phyloP scores from a whole-genome alignment of 306 rosid species.

The Cucurbita argyrosperma region DNA sequence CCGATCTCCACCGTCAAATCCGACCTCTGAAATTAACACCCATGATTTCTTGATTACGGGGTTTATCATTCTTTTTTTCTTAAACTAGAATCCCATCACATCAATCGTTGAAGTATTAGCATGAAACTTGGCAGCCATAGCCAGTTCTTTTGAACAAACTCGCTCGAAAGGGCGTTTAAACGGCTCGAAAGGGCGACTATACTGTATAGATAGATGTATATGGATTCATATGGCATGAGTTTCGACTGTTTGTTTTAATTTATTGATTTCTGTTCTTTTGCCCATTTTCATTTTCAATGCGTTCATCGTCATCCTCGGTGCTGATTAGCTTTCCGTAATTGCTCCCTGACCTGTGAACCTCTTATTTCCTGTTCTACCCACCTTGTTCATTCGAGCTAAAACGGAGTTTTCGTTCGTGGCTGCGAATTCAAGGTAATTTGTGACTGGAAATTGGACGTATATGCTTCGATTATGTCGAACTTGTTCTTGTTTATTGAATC shows the following conservation, averaged over 20 bases:
- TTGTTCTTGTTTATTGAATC: neutral
- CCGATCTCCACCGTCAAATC: neutral
- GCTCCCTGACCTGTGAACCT: conserved; percentile 10
- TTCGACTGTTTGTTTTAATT: neutral
- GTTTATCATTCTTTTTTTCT: neutral
- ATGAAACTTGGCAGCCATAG: neutral
- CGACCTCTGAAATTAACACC: neutral
- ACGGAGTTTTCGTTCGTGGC: conserved; percentile 5
- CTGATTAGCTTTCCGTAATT: conserved; percentile 9
- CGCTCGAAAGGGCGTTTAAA: conserved; percentile 17
- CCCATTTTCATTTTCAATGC: conserved; percentile 17
- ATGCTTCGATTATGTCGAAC: conserved; percentile 8
- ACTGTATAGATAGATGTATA: conserved; percentile 20
- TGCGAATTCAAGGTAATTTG: conserved; percentile 19
- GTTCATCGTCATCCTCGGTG: conserved; percentile 26
- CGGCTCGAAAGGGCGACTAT: conserved; percentile 16
- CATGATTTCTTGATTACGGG: neutral
- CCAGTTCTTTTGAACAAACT: neutral
- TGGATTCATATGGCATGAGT: conserved; percentile 7
- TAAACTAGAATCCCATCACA: neutral
- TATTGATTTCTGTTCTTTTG: neutral
- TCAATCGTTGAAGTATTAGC: neutral
- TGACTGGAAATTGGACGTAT: conserved; percentile 8
- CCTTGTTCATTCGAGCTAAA: neutral
- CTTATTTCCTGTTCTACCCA: neutral